These are phyloP conservation scores for Alternaria novae-zelandiae DNA, from an alignment of 2,329 filamentous ascomycete species.

Conservation along the genomic window DNA sequence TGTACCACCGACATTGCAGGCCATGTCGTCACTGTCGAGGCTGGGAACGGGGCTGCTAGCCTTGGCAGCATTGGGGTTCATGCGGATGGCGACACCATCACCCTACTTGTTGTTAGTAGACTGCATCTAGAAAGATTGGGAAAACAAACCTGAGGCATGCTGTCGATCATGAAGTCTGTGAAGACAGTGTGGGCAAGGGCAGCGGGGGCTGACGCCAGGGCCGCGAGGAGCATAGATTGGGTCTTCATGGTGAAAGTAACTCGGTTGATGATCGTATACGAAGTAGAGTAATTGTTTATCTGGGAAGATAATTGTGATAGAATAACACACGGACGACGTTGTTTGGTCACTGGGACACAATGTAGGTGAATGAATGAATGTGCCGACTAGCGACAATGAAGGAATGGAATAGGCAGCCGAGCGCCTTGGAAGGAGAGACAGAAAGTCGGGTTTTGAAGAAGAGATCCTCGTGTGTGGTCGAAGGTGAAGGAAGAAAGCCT, in stretches of 20 bases:
- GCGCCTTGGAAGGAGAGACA: slow-evolving; percentile 39
- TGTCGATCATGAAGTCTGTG: slow-evolving; percentile 45
- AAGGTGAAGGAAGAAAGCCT: slow-evolving; percentile 9
- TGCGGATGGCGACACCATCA: slow-evolving; percentile 74
- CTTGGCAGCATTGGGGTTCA: slow-evolving; percentile 61
- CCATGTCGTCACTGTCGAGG: slow-evolving; percentile 68
- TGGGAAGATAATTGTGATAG: slow-evolving; percentile 14
- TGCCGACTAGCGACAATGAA: slow-evolving; percentile 48
- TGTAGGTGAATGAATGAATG: slow-evolving; percentile 37
- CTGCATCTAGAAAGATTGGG: neutral
- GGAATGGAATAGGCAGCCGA: slow-evolving; percentile 40
- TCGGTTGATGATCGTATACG: neutral
- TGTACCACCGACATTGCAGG: slow-evolving; percentile 65
- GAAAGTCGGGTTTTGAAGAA: slow-evolving; percentile 34
- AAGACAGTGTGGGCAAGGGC: slow-evolving; percentile 47
- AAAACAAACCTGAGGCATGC: slow-evolving; percentile 36
- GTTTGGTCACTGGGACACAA: slow-evolving; percentile 42
- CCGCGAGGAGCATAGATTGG: slow-evolving; percentile 39
- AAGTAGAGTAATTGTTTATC: neutral
- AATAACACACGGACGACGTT: slow-evolving; percentile 34
- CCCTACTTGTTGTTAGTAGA: slow-evolving; percentile 57
- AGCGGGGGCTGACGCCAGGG: slow-evolving; percentile 41
- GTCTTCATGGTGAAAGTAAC: slow-evolving; percentile 40
- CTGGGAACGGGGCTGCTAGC: slow-evolving; percentile 65
- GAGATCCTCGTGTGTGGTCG: slow-evolving; percentile 35